Percentiles rank a stretch among this genome's conserved stretches.
Evolutionary conservation across 352 stramenopile species (phyloP).

Genomic region (Phytophthora crassamura): DNA sequence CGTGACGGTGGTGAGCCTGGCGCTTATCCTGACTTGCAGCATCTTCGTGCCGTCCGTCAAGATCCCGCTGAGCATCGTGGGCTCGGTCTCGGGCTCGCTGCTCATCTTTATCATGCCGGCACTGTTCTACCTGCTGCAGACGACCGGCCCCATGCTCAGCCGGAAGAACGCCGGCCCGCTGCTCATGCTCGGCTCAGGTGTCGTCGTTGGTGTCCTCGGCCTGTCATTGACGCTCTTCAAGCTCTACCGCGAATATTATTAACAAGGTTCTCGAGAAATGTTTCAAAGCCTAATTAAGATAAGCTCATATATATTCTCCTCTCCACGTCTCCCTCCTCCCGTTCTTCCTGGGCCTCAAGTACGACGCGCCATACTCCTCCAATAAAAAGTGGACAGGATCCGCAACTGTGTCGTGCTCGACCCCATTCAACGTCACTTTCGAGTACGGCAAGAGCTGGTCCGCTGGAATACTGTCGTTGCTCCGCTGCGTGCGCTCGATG

Average conservation of each 20-base stretch:
- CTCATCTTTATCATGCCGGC: constrained; percentile 86
- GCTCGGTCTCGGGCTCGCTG: constrained; percentile 76
- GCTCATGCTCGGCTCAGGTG: constrained; percentile 61
- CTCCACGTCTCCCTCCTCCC: constrained; percentile 6
- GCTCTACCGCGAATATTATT: constrained; percentile 47
- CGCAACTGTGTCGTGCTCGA: constrained; percentile 46
- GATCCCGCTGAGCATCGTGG: constrained; percentile 81
- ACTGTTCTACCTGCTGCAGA: constrained; percentile 79
- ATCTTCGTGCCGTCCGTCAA: constrained; percentile 83
- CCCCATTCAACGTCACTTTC: constrained; percentile 41
- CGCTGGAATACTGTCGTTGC: constrained; percentile 30
- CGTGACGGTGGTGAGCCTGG: constrained; percentile 59
- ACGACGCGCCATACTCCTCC: constrained; percentile 50
- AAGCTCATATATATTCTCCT: constrained; percentile 21
- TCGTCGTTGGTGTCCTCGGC: constrained; percentile 51
- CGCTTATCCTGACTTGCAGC: constrained; percentile 72
- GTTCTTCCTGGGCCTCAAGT: constrained; percentile 28
- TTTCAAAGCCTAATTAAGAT: constrained; percentile 19
- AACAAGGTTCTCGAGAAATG: too few relatives aligned
- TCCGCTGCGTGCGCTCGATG: constrained; percentile 19
- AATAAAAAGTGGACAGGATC: constrained; percentile 54
- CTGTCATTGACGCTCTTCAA: constrained; percentile 55
- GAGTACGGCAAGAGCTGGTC: constrained; percentile 40
- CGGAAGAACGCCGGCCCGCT: constrained; percentile 54
- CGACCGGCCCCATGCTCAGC: constrained; percentile 46